A percentile compares a stretch with the other conserved stretches of the same genome.
phyloP scores from a whole-genome alignment of 2,329 filamentous ascomycete species.

The Acarospora socialis region DNA sequence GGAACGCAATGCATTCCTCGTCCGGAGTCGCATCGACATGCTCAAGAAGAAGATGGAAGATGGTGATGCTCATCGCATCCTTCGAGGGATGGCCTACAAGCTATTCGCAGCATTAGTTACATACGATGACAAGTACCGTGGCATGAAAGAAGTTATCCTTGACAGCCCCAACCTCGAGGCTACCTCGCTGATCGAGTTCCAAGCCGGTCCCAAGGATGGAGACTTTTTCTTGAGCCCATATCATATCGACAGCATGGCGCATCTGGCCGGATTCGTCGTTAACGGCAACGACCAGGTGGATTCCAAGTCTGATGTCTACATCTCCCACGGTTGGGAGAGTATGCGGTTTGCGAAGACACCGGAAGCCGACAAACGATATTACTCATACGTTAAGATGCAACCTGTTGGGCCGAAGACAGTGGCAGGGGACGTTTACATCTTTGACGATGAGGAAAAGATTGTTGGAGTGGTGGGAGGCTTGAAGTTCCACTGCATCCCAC shows the following conservation, averaged over 20 bases:
- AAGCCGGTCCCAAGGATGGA: constrained; percentile 38
- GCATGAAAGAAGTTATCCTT: constrained; percentile 44
- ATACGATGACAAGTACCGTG: constrained; percentile 42
- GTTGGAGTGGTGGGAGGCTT: constrained; percentile 13
- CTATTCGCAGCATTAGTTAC: constrained; percentile 46
- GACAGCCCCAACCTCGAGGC: constrained; percentile 42
- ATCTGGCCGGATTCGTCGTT: constrained; percentile 46
- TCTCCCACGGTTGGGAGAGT: constrained; percentile 47
- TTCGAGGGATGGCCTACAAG: constrained; percentile 67
- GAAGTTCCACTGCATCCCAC: constrained; percentile 13
- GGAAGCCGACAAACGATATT: constrained; percentile 38
- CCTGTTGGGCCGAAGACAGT: constrained; percentile 25
- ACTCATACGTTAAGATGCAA: constrained; percentile 49
- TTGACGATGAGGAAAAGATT: constrained; percentile 12
- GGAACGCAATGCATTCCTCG: constrained; percentile 53
- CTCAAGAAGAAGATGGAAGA: constrained; percentile 46
- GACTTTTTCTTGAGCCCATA: constrained; percentile 45
- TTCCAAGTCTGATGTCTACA: constrained; percentile 45
- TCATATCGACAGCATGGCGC: constrained; percentile 44
- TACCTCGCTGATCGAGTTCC: constrained; percentile 40
- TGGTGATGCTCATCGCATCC: constrained; percentile 57
- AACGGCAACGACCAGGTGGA: constrained; percentile 45
- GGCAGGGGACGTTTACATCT: constrained; percentile 14
- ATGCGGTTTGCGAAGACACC: constrained; percentile 42
- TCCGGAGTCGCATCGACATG: constrained; percentile 47